Evolutionary conservation across 306 rosid species (phyloP).

Genomic region (Gleditsia sinensis): DNA sequence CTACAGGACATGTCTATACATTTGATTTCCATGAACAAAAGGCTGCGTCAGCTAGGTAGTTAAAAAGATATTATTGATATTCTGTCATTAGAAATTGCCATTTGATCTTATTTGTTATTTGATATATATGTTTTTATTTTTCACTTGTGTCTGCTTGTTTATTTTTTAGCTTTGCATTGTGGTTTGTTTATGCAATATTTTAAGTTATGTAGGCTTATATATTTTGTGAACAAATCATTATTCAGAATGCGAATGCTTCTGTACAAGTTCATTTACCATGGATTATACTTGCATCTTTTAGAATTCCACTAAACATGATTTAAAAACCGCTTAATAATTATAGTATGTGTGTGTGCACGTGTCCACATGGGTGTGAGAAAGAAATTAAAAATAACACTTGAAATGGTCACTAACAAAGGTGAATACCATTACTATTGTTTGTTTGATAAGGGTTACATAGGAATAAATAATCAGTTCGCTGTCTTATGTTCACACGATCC

Average conservation of each 20-base stretch:
- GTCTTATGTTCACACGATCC: slow-evolving; percentile 8
- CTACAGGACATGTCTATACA: slow-evolving; percentile 75
- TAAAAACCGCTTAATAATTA: neutral
- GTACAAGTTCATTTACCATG: neutral
- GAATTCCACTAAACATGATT: neutral
- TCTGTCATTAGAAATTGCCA: neutral
- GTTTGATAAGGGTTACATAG: neutral
- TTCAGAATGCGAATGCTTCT: neutral
- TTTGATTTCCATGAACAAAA: slow-evolving; percentile 93
- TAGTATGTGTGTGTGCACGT: too few species aligned
- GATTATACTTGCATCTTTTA: neutral
- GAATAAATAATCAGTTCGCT: neutral
- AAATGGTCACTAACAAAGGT: neutral
- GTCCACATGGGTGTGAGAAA: too few species aligned
- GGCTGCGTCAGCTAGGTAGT: slow-evolving; percentile 83
- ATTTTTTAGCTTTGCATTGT: neutral
- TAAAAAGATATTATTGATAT: slow-evolving; percentile 1
- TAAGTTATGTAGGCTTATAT: neutral
- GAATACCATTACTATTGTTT: neutral
- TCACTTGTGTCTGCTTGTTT: neutral
- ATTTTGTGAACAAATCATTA: neutral
- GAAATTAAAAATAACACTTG: neutral
- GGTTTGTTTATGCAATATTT: slow-evolving; percentile 6
- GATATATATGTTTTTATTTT: slow-evolving; percentile 1
- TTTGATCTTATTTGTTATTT: slow-evolving; percentile 1